These are phyloP conservation scores for Bothriochloa decipiens DNA, from an alignment of 176 grass and related monocot species.

Conservation along the genomic window DNA sequence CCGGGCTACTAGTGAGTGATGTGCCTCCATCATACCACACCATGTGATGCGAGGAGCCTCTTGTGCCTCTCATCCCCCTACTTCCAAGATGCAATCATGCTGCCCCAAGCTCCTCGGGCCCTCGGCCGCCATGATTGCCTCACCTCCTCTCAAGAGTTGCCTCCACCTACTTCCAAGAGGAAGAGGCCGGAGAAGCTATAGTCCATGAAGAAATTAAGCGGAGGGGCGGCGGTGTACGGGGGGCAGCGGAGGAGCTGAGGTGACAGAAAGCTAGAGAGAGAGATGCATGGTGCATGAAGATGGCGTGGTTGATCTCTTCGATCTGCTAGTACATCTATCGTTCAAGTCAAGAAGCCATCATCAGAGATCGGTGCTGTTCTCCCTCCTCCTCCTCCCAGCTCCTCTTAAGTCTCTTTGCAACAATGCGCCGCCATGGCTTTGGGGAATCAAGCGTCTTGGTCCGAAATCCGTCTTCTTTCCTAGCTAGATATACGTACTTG, in stretches of 20 bases:
- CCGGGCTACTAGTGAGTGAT: slow-evolving; percentile 44
- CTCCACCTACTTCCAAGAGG: slow-evolving; percentile 57
- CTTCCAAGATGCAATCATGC: slow-evolving; percentile 71
- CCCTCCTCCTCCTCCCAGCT: background rate
- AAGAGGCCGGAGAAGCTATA: slow-evolving; percentile 38
- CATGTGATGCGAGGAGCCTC: slow-evolving; percentile 56
- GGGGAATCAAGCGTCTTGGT: slow-evolving; percentile 79
- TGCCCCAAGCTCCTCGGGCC: slow-evolving; percentile 53
- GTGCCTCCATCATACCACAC: slow-evolving; percentile 54
- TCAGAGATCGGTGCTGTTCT: slow-evolving; percentile 48
- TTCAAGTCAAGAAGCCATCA: slow-evolving; percentile 54
- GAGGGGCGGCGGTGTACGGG: slow-evolving; percentile 23
- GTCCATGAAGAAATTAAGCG: slow-evolving; percentile 28
- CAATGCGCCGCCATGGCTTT: slow-evolving; percentile 45
- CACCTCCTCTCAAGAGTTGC: slow-evolving; percentile 31
- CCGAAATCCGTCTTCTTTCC: slow-evolving; percentile 53
- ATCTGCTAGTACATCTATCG: background rate
- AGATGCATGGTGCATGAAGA: slow-evolving; percentile 34
- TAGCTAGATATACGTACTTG: slow-evolving; percentile 43
- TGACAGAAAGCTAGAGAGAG: slow-evolving; percentile 20
- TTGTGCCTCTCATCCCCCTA: slow-evolving; percentile 19
- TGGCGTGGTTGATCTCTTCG: slow-evolving; percentile 44
- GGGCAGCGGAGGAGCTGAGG: slow-evolving; percentile 28
- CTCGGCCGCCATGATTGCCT: slow-evolving; percentile 57
- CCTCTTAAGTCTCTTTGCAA: slow-evolving; percentile 30